Evolutionary conservation across 1,284 basidiomycete genomes (phyloP).

Genomic region (Ustilago crameri): DNA sequence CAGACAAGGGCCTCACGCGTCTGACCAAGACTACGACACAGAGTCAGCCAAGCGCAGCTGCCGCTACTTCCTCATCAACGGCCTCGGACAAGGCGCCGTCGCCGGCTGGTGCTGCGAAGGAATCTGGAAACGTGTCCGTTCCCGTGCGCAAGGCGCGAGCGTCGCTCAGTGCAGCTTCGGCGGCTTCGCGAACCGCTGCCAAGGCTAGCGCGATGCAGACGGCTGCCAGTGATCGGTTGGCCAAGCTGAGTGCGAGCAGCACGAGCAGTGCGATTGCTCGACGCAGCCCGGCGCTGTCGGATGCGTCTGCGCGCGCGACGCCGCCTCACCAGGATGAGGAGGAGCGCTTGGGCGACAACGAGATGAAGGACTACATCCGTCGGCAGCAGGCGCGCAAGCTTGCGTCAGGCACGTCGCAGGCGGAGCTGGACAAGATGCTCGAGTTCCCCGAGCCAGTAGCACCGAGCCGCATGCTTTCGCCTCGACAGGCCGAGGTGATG

Average conservation of each 20-base stretch:
- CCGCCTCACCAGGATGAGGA: slow-evolving; percentile 76
- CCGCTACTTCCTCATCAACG: neutral
- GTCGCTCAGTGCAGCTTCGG: slow-evolving; percentile 26
- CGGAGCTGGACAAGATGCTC: slow-evolving; percentile 87
- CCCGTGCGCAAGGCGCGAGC: slow-evolving; percentile 40
- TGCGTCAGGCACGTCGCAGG: slow-evolving; percentile 79
- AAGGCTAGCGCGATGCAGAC: slow-evolving; percentile 19
- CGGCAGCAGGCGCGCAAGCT: slow-evolving; percentile 88
- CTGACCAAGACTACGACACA: slow-evolving; percentile 11
- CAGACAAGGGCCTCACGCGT: slow-evolving; percentile 11
- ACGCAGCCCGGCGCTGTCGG: slow-evolving; percentile 36
- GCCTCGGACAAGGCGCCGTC: slow-evolving; percentile 17
- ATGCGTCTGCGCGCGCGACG: slow-evolving; percentile 36
- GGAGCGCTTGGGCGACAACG: slow-evolving; percentile 88
- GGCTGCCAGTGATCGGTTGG: slow-evolving; percentile 24
- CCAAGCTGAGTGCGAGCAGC: slow-evolving; percentile 18
- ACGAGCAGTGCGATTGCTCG: slow-evolving; percentile 18
- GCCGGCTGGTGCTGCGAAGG: slow-evolving; percentile 13
- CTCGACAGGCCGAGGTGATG: slow-evolving; percentile 72
- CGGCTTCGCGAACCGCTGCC: slow-evolving; percentile 8
- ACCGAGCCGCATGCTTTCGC: slow-evolving; percentile 77
- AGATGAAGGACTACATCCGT: slow-evolving; percentile 94
- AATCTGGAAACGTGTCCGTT: slow-evolving; percentile 19
- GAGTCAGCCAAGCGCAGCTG: neutral
- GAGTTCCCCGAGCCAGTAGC: slow-evolving; percentile 89